A percentile compares a stretch with the other conserved stretches of the same genome.
phyloP scores from a whole-genome alignment of 345 rosid species.

The Psidium friedrichsthalianum region DNA sequence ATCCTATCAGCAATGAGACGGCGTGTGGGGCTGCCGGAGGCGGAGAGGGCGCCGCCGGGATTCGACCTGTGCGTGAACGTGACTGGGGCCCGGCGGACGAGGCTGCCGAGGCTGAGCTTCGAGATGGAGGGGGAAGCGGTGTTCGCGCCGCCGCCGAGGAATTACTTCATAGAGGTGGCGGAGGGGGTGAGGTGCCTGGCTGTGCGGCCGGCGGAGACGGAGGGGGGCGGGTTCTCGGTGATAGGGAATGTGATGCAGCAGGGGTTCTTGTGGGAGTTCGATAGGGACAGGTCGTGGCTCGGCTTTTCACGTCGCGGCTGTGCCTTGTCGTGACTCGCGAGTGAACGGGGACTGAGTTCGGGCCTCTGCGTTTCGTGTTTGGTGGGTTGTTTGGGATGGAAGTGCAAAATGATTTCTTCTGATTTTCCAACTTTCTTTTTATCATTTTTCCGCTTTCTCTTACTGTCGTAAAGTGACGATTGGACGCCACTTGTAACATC shows the following conservation, averaged over 20 bases:
- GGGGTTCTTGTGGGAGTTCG: conserved; percentile 77
- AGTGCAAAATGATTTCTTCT: not conserved
- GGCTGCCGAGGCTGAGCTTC: conserved; percentile 48
- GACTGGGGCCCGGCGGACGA: conserved; percentile 27
- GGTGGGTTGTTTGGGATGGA: not conserved
- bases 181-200: conserved; percentile 56
- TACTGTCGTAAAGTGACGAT: not conserved
- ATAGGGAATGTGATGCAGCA: conserved; percentile 94
- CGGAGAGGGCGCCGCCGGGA: conserved; percentile 31
- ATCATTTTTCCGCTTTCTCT: not conserved
- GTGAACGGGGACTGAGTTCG: not conserved
- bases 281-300: conserved; percentile 53
- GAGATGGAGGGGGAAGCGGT: conserved; percentile 34
- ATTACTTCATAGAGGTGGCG: conserved; percentile 60
- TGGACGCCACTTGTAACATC: not conserved
- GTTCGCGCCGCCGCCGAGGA: conserved; percentile 65
- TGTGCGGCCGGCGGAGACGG: conserved; percentile 38
- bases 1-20: conserved; percentile 33
- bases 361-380: not conserved
- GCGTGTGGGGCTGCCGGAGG: conserved; percentile 32
- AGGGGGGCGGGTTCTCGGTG: conserved; percentile 43
- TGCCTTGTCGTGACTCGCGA: conserved; percentile 6
- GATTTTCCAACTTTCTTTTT: not conserved
- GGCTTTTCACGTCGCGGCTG: conserved; percentile 81
- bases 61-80: conserved; percentile 73